These are phyloP conservation scores for Oryza rufipogon DNA, from an alignment of 176 grass and related monocot species.

Conservation along the genomic window DNA sequence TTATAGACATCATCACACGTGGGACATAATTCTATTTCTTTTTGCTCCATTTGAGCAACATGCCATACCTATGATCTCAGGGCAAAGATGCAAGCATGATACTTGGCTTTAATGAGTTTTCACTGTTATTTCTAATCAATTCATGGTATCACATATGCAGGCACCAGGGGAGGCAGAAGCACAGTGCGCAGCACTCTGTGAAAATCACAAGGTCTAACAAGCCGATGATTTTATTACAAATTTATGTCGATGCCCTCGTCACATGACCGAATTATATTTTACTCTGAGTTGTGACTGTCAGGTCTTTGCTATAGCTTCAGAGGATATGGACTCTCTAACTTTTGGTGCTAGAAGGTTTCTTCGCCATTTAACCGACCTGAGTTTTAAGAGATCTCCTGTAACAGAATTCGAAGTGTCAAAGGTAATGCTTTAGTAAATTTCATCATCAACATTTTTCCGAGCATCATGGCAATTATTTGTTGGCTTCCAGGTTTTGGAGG, in stretches of 20 bases:
- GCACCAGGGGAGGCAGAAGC: constrained; percentile 94
- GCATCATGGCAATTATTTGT: not conserved
- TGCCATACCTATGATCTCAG: constrained; percentile 13
- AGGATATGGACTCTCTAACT: constrained; percentile 94
- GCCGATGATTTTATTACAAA: not conserved
- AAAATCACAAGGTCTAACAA: constrained; percentile 66
- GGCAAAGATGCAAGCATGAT: constrained; percentile 22
- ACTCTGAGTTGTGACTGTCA: constrained; percentile 35
- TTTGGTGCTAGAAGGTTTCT: constrained; percentile 83
- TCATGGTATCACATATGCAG: constrained; percentile 49
- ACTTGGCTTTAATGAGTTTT: not conserved
- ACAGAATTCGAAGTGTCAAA: constrained; percentile 93
- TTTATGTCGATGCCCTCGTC: constrained; percentile 14
- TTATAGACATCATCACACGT: not conserved
- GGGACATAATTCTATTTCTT: not conserved
- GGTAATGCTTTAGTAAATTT: constrained; percentile 33
- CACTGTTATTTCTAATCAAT: constrained; percentile 21
- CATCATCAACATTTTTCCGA: not conserved
- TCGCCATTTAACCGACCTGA: constrained; percentile 84
- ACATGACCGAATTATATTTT: constrained; percentile 32
- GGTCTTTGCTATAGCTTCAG: constrained; percentile 93
- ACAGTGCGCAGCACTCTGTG: constrained; percentile 88
- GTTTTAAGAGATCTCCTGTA: constrained; percentile 81
- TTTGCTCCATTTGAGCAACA: constrained; percentile 1
- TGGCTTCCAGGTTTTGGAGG: constrained; percentile 77